Evolutionary conservation across 352 stramenopile genomes (phyloP), one percentile per base, ranked within the genome.

Genomic region (Phytophthora palmivora): DNA sequence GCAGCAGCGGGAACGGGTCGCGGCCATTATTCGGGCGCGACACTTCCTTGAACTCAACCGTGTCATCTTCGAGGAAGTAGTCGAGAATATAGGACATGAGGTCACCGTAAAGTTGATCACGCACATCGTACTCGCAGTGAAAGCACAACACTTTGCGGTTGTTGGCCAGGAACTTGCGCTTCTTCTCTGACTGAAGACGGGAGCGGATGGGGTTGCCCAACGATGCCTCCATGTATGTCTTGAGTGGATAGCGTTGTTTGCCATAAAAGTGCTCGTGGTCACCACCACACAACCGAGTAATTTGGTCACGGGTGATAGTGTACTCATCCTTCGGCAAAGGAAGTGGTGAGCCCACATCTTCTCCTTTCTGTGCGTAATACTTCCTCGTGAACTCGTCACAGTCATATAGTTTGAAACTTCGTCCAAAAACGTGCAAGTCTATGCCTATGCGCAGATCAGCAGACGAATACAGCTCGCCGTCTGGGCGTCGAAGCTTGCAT

Each of bases 61-160:
- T 95, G 64, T 96, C 86, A 53, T 97, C 91, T 63, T 89, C 84
- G 12, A 97, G 67, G 60, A 95, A 97, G 58, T 89, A 97, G 59
- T 90, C 78, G 37, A 97, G 72, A 6, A 62, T 83, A 56, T 95
- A 96, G 15, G 63, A 65, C 70, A 88, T 87, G 48, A 96, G 70
- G 22, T 96, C 87, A 24, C 88, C 87, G 47, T 93, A 92, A 14
- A 96, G 61, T 49, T 84, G 72, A n/a, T 87, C 70, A 15, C 78
- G 79, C 53, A 89, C 82, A 67, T 97, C 89, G 70, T 89, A 97
- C 53, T 93, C 76, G 67, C 83, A 93, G 54, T 89, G 65, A 59
- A 97, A 96, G 54, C 82, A 82, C 38, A 97, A 51, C 45, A 92
- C 82, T 45, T 95, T 94, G 67, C 91, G 78, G 58, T 91, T 91